Conservation (phyloP, 2,329 filamentous ascomycete genomes). For the Talaromyces amestolkiae region DNA sequence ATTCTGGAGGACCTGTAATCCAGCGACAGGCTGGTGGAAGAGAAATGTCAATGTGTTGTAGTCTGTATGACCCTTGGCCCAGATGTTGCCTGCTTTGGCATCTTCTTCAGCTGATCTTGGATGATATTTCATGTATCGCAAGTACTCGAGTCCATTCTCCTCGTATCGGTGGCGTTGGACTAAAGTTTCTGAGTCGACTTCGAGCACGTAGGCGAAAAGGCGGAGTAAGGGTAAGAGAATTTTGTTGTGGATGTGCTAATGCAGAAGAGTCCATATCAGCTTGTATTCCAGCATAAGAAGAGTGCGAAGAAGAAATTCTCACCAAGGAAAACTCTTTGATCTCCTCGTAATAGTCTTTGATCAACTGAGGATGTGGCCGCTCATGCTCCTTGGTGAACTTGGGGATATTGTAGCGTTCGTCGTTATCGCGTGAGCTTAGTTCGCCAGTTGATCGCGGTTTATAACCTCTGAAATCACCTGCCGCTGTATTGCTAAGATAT, state of each 20-base stretch:
- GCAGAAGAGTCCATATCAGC: not conserved
- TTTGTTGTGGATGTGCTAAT: conserved; percentile 16
- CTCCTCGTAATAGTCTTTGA: conserved; percentile 13
- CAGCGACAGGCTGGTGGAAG: conserved; percentile 59
- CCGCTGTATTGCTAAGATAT: conserved; percentile 37
- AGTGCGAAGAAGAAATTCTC: not conserved
- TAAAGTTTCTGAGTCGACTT: conserved; percentile 59
- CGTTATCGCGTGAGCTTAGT: conserved; percentile 13
- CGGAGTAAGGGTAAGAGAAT: conserved; percentile 49
- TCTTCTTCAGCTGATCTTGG: conserved; percentile 51
- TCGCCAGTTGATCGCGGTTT: conserved; percentile 8
- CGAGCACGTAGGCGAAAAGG: conserved; percentile 60
- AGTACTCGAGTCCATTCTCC: conserved; percentile 57
- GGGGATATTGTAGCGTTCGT: conserved; percentile 19
- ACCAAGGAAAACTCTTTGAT: conserved; percentile 17
- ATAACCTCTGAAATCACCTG: conserved; percentile 15
- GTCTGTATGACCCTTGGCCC: conserved; percentile 55
- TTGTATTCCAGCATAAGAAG: not conserved
- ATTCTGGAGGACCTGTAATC: conserved; percentile 52
- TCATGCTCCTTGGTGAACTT: conserved; percentile 18
- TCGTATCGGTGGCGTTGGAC: conserved; percentile 58
- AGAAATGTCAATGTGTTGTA: conserved; percentile 57
- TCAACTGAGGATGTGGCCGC: conserved; percentile 14
- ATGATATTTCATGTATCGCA: conserved; percentile 62
- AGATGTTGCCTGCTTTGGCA: conserved; percentile 44